phyloP scores from a whole-genome alignment of 768 basidiomycete genomes.

The Calocybe gangraenosa region DNA sequence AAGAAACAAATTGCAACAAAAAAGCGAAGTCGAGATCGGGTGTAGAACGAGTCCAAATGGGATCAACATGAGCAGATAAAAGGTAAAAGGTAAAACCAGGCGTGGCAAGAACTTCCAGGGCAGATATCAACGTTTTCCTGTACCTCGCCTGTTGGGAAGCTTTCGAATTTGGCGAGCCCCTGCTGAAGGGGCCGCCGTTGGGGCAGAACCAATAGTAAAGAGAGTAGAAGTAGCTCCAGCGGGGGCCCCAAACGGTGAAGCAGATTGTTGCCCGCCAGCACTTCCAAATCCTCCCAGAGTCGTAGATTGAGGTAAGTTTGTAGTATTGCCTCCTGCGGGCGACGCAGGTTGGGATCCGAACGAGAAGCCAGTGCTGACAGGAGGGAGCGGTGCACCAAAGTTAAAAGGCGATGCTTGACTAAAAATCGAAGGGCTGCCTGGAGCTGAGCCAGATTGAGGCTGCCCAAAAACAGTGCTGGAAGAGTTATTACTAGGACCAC shows the following conservation, averaged over 20 bases:
- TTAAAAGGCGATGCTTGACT: constrained; percentile 41
- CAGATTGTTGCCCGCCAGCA: constrained; percentile 28
- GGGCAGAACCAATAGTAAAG: constrained; percentile 61
- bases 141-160: constrained; percentile 45
- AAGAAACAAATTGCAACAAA: neutral
- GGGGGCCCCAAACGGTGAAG: constrained; percentile 43
- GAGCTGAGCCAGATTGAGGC: constrained; percentile 39
- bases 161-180: constrained; percentile 48
- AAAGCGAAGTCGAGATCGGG: neutral
- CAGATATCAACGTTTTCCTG: constrained; percentile 30
- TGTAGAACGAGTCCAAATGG: neutral
- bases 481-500: constrained; percentile 27
- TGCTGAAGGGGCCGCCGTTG: constrained; percentile 29
- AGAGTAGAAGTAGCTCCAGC: constrained; percentile 33
- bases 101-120: too few relatives aligned
- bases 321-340: constrained; percentile 37
- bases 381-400: constrained; percentile 38
- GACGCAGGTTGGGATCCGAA: constrained; percentile 62
- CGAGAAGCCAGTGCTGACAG: constrained; percentile 34
- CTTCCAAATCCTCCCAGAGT: constrained; percentile 38
- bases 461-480: constrained; percentile 40
- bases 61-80: constrained; percentile 1
- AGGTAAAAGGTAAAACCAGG: neutral
- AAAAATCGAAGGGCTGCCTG: constrained; percentile 57
- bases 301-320: constrained; percentile 33